Conservation (phyloP, 129 eudicot genomes). For the Chrysanthemum seticuspe region DNA sequence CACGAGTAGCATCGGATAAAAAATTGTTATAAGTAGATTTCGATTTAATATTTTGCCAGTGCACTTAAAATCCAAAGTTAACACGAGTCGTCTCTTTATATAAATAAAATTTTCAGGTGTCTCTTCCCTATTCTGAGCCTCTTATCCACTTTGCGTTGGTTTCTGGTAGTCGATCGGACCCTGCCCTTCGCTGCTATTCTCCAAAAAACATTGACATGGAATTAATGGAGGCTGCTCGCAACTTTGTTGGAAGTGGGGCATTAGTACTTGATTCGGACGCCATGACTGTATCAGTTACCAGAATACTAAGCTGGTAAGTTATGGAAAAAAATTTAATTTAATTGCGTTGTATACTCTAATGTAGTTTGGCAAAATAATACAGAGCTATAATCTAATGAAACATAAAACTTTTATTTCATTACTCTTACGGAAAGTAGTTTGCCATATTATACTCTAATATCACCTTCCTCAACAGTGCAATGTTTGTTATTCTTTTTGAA, state of each 20-base stretch:
- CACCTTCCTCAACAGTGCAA: background rate
- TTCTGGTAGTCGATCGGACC: constrained; percentile 62
- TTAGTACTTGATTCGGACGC: constrained; percentile 45
- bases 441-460: background rate
- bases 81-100: background rate
- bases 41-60: background rate
- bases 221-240: constrained; percentile 53
- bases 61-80: background rate
- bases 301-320: constrained; percentile 62
- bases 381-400: background rate
- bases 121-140: constrained; percentile 66
- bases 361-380: background rate
- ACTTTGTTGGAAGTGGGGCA: constrained; percentile 51
- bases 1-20: background rate
- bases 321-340: background rate
- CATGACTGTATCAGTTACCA: constrained; percentile 47
- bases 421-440: too few species aligned
- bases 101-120: constrained; percentile 38
- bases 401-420: too few species aligned
- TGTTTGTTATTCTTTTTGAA: background rate
- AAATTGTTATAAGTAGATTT: constrained; percentile 4
- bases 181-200: constrained; percentile 75
- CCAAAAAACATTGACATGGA: constrained; percentile 59
- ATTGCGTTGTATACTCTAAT: background rate
- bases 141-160: constrained; percentile 68